Base-by-base conservation (phyloP, 768 basidiomycete genomes). In the Pleurotus pulmonarius region DNA sequence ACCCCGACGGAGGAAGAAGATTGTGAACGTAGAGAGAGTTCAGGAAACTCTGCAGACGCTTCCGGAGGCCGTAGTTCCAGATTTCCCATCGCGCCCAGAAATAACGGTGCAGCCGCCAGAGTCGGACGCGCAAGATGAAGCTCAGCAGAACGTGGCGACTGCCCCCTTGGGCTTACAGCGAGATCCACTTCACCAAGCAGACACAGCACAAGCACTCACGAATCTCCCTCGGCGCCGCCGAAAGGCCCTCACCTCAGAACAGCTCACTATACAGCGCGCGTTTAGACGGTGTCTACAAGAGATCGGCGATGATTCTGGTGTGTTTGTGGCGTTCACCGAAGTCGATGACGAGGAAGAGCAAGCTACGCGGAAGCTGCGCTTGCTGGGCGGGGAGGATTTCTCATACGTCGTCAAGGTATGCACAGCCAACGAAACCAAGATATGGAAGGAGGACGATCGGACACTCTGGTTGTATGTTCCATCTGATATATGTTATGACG, bases 261-360 rank as follows among this genome's bases (percentile, higher is more conserved):
- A 53, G 41, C 51, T 53, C 7, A 22, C 41, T 18, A 53, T 53
- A n/a, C 51, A 53, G 38, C 51, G 51, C 15, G 51, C 51, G 8
- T 53, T 39, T n/a, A 41, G 51, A 53, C 37, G 51, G 39, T 53
- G 51, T 41, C 16, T 53, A n/a, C 51, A 53, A 20, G 51, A 53
- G 39, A 26, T 53, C 13, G 51, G 51, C 7, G 51, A 53, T 11
- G 51, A 39, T 12, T 53, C 51, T 3, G 51, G 51, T 6, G 51
- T 53, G 38, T 53, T 53, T 41, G 51, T 53, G 9, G 51, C 51
- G n/a, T 53, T 53, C 39, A 53, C 51, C 12, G 51, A 53, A 18
- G 51, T 53, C 8, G 51, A 53, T 18, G 51, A 53, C 11, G 51
- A 53, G 22, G 51, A 53, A n/a, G 51, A 53, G 18, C 51, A 53